Conservation (phyloP, 768 basidiomycete species). For the Xerocomellus dryophilus region DNA sequence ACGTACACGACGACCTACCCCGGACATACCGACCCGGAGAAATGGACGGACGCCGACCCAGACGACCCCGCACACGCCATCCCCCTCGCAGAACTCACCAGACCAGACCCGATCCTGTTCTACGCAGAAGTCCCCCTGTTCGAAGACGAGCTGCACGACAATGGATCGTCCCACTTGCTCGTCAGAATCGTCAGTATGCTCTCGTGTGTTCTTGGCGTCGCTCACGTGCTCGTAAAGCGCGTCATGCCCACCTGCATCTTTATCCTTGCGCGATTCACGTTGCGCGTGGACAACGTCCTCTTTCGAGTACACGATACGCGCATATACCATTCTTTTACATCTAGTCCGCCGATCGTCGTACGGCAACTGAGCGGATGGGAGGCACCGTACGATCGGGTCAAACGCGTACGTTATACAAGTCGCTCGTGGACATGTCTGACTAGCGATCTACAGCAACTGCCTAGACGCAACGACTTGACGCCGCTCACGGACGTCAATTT, state of each 20-base stretch:
- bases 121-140: constrained; percentile 94
- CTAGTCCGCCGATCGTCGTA: constrained; percentile 58
- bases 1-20: constrained; percentile 91
- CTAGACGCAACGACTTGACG: constrained; percentile 74
- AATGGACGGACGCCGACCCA: constrained; percentile 57
- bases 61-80: constrained; percentile 61
- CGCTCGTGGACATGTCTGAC: neutral
- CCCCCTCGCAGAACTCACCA: constrained; percentile 79
- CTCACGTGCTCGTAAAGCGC: constrained; percentile 49
- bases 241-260: constrained; percentile 97
- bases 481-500: constrained; percentile 86
- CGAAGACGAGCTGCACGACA: constrained; percentile 97
- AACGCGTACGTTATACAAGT: constrained; percentile 49
- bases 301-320: constrained; percentile 89
- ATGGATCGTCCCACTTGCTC: constrained; percentile 81
- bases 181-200: constrained; percentile 75
- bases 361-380: constrained; percentile 90
- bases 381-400: constrained; percentile 79
- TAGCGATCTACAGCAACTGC: constrained; percentile 50
- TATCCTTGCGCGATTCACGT: constrained; percentile 84
- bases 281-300: constrained; percentile 92
- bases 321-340: constrained; percentile 79
- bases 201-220: neutral
- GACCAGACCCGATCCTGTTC: constrained; percentile 95
- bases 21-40: constrained; percentile 37